phyloP scores from a whole-genome alignment of 179 eudicot genomes.

The Beta macrorhiza region DNA sequence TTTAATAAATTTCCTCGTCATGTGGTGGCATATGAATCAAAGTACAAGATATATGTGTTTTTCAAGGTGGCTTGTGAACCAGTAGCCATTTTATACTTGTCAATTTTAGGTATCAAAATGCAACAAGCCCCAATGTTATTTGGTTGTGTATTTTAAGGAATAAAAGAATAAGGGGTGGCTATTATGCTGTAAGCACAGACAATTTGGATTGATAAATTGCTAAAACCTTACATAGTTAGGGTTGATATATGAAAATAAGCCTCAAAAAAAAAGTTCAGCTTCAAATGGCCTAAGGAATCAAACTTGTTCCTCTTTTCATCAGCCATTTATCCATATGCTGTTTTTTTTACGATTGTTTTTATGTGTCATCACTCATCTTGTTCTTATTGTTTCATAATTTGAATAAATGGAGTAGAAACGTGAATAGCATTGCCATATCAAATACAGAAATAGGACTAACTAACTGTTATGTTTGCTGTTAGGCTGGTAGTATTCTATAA shows the following conservation, averaged over 20 bases:
- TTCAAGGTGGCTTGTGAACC: neutral
- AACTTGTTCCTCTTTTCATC: neutral
- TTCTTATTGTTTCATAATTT: neutral
- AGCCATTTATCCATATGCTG: neutral
- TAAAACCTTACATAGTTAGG: neutral
- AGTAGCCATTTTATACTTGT: neutral
- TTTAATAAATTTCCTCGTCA: neutral
- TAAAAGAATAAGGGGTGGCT: neutral
- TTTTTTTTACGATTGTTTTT: neutral
- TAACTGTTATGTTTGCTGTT: neutral
- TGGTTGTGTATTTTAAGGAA: neutral
- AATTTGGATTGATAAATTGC: neutral
- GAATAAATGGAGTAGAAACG: neutral
- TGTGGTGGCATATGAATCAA: neutral
- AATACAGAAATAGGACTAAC: neutral
- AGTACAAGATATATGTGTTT: neutral
- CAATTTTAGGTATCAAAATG: neutral
- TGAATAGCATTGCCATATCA: neutral
- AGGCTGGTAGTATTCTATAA: neutral
- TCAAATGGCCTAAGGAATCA: neutral
- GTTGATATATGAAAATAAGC: neutral
- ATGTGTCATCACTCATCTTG: neutral
- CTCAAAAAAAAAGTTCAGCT: neutral
- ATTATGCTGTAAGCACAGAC: neutral
- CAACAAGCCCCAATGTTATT: neutral